These are phyloP conservation scores for Talaromyces islandicus DNA, from an alignment of 2,329 filamentous ascomycete genomes.

Conservation along the genomic window DNA sequence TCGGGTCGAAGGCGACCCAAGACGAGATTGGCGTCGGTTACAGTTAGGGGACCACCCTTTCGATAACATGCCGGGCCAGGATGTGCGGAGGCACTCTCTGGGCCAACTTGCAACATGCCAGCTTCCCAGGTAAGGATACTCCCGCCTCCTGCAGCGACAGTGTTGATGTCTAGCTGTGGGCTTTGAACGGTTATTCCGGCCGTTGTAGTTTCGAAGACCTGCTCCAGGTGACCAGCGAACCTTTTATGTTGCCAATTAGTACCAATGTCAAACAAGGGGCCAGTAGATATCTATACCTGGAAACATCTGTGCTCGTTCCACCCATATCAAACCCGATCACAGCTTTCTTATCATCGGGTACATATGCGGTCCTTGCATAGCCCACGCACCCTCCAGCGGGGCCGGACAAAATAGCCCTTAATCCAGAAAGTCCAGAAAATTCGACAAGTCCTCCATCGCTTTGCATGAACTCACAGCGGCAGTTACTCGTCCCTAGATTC, in stretches of 20 bases:
- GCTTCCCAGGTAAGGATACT: neutral
- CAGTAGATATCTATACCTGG: constrained; percentile 58
- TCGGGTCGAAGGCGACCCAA: neutral
- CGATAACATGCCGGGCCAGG: neutral
- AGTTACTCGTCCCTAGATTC: constrained; percentile 62
- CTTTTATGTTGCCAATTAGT: neutral
- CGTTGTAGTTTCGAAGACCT: constrained; percentile 90
- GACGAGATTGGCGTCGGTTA: neutral
- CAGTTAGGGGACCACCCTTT: neutral
- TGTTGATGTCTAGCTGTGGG: constrained; percentile 58
- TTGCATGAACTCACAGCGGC: constrained; percentile 94
- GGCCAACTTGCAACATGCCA: neutral
- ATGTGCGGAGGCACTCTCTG: constrained; percentile 1
- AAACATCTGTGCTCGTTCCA: constrained; percentile 84
- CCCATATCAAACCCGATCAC: constrained; percentile 77
- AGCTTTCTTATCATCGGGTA: constrained; percentile 39
- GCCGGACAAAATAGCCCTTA: constrained; percentile 66
- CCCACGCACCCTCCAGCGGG: constrained; percentile 1
- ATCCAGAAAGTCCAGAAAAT: constrained; percentile 64
- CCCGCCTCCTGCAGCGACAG: neutral
- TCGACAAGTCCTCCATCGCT: constrained; percentile 67
- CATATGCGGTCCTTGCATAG: neutral
- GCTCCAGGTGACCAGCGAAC: constrained; percentile 67
- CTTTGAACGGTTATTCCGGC: constrained; percentile 92
- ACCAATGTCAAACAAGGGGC: neutral